Evolutionary conservation across 768 basidiomycete species (phyloP).

Genomic region (Rhizopogon vulgaris): DNA sequence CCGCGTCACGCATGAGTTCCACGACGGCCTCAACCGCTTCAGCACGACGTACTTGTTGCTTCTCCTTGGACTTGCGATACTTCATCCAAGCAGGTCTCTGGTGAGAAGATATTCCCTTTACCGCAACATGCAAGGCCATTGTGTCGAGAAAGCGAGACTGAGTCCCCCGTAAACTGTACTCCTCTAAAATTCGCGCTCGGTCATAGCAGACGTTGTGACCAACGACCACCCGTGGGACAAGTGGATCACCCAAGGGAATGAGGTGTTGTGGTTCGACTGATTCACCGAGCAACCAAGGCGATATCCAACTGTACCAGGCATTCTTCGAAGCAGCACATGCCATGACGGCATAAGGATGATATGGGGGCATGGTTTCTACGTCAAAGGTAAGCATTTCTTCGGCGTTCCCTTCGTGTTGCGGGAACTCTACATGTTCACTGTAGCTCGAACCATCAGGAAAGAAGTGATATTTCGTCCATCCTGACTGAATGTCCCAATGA

Average conservation of each 20-base stretch:
- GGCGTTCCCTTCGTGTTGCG: conserved; percentile 52
- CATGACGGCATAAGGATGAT: conserved; percentile 79
- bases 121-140: conserved; percentile 90
- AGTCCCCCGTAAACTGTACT: conserved; percentile 67
- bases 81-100: conserved; percentile 93
- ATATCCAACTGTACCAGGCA: conserved; percentile 95
- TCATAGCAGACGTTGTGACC: conserved; percentile 98
- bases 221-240: conserved; percentile 59
- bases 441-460: conserved; percentile 71
- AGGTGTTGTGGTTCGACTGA: conserved; percentile 56
- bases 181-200: conserved; percentile 73
- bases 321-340: conserved; percentile 79
- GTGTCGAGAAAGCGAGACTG: conserved; percentile 87
- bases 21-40: conserved; percentile 64
- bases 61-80: conserved; percentile 66
- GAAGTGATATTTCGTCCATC: conserved; percentile 86
- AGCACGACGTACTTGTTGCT: conserved; percentile 45
- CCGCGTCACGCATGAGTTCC: conserved; percentile 40
- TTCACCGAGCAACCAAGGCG: conserved; percentile 80
- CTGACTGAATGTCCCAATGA: conserved; percentile 50
- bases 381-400: conserved; percentile 85
- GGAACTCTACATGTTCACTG: conserved; percentile 64
- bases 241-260: conserved; percentile 61
- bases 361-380: conserved; percentile 86
- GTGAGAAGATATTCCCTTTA: conserved; percentile 89